Evolutionary conservation across 768 basidiomycete genomes (phyloP).

Genomic region (Kwoniella sp.): DNA sequence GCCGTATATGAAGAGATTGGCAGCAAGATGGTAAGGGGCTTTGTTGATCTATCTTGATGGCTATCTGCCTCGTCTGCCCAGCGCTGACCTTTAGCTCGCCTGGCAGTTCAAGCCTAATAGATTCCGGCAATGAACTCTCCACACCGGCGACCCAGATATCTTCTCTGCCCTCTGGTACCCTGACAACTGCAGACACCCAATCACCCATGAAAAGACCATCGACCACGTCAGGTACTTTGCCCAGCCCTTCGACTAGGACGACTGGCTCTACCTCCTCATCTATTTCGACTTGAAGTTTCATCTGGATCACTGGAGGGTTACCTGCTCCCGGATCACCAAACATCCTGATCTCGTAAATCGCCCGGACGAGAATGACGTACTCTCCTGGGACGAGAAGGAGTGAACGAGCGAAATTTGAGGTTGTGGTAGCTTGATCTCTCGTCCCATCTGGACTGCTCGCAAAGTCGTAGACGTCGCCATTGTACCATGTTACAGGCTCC

Average conservation of each 20-base stretch:
- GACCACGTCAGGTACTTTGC: slow-evolving; percentile 70
- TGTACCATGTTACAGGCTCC: slow-evolving; percentile 65
- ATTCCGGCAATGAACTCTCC: background rate
- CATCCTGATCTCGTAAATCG: slow-evolving; percentile 84
- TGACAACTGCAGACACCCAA: slow-evolving; percentile 66
- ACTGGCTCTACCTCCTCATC: slow-evolving; percentile 44
- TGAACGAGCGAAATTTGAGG: slow-evolving; percentile 63
- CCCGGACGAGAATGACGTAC: slow-evolving; percentile 75
- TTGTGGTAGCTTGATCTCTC: slow-evolving; percentile 56
- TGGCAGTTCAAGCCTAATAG: slow-evolving; percentile 7
- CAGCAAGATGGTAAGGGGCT: slow-evolving; percentile 1
- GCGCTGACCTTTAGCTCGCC: background rate
- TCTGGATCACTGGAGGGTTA: slow-evolving; percentile 63
- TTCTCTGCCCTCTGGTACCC: slow-evolving; percentile 59
- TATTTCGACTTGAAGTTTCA: slow-evolving; percentile 62
- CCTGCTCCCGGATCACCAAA: slow-evolving; percentile 71
- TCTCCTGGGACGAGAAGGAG: slow-evolving; percentile 59
- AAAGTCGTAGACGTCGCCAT: slow-evolving; percentile 83
- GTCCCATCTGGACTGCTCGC: slow-evolving; percentile 49
- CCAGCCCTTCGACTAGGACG: slow-evolving; percentile 59
- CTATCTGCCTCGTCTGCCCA: slow-evolving; percentile 30
- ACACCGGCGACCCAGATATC: slow-evolving; percentile 32
- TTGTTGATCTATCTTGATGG: slow-evolving; percentile 14
- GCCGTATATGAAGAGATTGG: slow-evolving; percentile 7
- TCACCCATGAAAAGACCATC: slow-evolving; percentile 73